Evolutionary conservation across 345 rosid species (phyloP), one percentile per base, ranked within the genome.

Genomic region (Syzygium oleosum): DNA sequence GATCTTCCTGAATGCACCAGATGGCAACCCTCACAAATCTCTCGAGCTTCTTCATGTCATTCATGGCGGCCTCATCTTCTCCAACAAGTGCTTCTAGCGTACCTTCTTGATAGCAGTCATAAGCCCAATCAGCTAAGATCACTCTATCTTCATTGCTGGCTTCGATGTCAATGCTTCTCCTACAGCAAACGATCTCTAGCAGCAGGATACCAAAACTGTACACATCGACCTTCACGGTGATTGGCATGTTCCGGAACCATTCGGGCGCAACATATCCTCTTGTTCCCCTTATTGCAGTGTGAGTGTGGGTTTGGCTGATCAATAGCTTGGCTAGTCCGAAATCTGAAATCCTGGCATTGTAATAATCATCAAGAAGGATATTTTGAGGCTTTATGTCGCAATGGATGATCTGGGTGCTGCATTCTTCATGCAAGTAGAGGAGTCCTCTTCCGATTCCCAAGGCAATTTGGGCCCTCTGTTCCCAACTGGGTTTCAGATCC

Each of bases 361-460:
- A 92, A 51, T 89, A 59, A 41, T 88, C 92, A 19, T 93, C 94
- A 22, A 94, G 92, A 52, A 94, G 92, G 54, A 94, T 92, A 58
- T 94, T 94, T 46, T 94, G 94, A 25, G 96, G 94, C 84, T 94
- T 94, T 86, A 94, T 93, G 85, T 93, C 96, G 16, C 94, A 94
- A 52, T 93, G 96, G 83, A 94, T 88, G 58, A 94, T 93, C 90
- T 94, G 94, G 9, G 91, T 90, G 88, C 90, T 93, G 84, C 94
- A 94, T 85, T 94, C 96, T 87, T 94, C 93, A 46, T 94, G 96
- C 19, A 94, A 91, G 41, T 94, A 94, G 63, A 92, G 90, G 16
- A 93, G 93, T 53, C 95, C 96, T 89, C 90, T 90, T 9, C 91
- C 94, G 49, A 93, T 88, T 31, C 91, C 94, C 38, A 92, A 3